phyloP scores from a whole-genome alignment of 768 basidiomycete species.

The Serendipita vermifera region DNA sequence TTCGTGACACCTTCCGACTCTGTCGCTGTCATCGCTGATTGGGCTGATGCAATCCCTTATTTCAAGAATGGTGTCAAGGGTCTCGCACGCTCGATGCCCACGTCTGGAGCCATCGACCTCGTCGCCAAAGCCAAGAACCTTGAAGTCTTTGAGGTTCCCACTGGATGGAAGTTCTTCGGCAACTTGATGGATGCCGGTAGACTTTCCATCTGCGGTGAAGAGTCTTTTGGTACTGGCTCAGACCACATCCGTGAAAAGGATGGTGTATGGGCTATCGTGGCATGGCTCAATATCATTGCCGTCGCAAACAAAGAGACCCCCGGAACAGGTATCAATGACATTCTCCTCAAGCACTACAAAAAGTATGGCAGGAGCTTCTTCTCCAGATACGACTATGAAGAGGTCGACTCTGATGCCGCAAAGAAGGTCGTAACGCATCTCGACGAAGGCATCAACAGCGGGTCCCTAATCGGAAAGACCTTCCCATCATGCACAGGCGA shows the following conservation, averaged over 20 bases:
- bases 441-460: conserved; percentile 52
- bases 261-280: conserved; percentile 93
- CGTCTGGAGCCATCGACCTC: conserved; percentile 88
- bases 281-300: conserved; percentile 91
- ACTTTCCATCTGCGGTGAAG: conserved; percentile 96
- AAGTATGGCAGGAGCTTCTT: conserved; percentile 97
- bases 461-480: conserved; percentile 52
- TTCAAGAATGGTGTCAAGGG: conserved; percentile 92
- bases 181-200: conserved; percentile 99
- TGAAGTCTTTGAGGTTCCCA: conserved; percentile 92
- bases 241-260: conserved; percentile 99
- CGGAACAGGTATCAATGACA: conserved; percentile 79
- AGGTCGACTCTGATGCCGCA: conserved; percentile 84
- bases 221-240: conserved; percentile 98
- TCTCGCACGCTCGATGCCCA: conserved; percentile 94
- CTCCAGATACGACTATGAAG: conserved; percentile 98
- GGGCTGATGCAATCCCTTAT: conserved; percentile 81
- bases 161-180: conserved; percentile 99
- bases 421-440: conserved; percentile 70
- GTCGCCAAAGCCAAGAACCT: conserved; percentile 90
- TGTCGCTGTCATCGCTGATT: conserved; percentile 97
- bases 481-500: conserved; percentile 57
- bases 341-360: conserved; percentile 76
- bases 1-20: conserved; percentile 98
- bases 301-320: conserved; percentile 78